phyloP scores from a whole-genome alignment of 768 basidiomycete species.

The Coprinopsis cinerea region DNA sequence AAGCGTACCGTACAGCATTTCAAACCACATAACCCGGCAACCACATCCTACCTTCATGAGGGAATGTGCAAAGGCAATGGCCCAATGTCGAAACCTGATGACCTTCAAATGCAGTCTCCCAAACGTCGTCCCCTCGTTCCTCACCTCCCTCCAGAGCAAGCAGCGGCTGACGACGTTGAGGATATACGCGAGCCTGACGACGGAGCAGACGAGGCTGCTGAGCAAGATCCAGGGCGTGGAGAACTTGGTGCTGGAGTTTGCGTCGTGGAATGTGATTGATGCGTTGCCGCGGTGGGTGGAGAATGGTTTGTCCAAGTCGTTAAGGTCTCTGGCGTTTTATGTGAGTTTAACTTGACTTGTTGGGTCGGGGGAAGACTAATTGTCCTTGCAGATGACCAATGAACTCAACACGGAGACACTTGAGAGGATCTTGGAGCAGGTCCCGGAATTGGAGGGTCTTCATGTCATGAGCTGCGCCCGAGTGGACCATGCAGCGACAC shows the following conservation, averaged over 20 bases:
- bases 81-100: slow-evolving; percentile 44
- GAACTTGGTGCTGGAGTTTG: slow-evolving; percentile 47
- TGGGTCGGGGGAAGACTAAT: background rate
- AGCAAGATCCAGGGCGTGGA: slow-evolving; percentile 38
- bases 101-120: slow-evolving; percentile 50
- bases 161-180: slow-evolving; percentile 40
- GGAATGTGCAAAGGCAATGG: slow-evolving; percentile 46
- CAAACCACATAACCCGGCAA: slow-evolving; percentile 4
- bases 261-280: slow-evolving; percentile 60
- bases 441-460: slow-evolving; percentile 50
- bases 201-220: slow-evolving; percentile 42
- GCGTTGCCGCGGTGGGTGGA: slow-evolving; percentile 60
- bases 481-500: slow-evolving; percentile 44
- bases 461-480: slow-evolving; percentile 59
- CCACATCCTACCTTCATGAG: slow-evolving; percentile 43
- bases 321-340: slow-evolving; percentile 41
- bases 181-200: slow-evolving; percentile 47
- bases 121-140: slow-evolving; percentile 43
- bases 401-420: slow-evolving; percentile 51
- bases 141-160: slow-evolving; percentile 41
- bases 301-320: slow-evolving; percentile 22
- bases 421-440: slow-evolving; percentile 36
- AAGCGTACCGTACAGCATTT: slow-evolving; percentile 7
- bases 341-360: slow-evolving; percentile 34
- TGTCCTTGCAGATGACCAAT: slow-evolving; percentile 41